phyloP scores from a whole-genome alignment of 352 stramenopile genomes.

The Pythium vanterpoolii region DNA sequence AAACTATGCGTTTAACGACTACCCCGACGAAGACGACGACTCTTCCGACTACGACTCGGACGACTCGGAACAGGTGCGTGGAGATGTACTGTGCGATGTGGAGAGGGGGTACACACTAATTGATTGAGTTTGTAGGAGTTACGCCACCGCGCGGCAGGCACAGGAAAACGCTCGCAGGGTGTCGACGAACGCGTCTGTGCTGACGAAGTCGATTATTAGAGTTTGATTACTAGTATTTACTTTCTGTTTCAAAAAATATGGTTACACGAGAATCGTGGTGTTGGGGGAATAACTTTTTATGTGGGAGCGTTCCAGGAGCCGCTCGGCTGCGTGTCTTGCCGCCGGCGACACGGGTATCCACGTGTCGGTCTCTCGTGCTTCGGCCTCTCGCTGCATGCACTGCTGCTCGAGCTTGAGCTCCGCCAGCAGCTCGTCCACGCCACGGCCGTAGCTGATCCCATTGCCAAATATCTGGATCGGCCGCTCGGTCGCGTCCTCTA shows the following conservation, averaged over 20 bases:
- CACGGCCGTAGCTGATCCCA: conserved; percentile 63
- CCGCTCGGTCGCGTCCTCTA: conserved; percentile 35
- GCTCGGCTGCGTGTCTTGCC: not conserved
- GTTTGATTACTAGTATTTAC: conserved; percentile 13
- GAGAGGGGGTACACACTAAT: too few species aligned
- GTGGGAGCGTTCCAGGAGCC: not conserved
- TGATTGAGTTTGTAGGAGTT: conserved; percentile 5
- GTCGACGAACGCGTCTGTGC: conserved; percentile 3
- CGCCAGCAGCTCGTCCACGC: conserved; percentile 49
- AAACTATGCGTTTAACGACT: conserved; percentile 74
- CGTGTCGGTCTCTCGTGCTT: conserved; percentile 1
- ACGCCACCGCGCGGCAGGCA: conserved; percentile 9
- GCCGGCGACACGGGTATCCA: conserved; percentile 4
- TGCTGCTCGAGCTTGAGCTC: conserved; percentile 27
- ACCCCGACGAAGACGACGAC: conserved; percentile 75
- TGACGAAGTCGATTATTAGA: conserved; percentile 12
- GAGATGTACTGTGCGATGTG: too few species aligned
- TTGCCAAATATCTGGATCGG: conserved; percentile 47
- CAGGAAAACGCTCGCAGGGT: not conserved
- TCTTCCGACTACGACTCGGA: conserved; percentile 37
- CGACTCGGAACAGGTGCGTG: conserved; percentile 28
- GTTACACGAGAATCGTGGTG: conserved; percentile 5
- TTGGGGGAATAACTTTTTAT: not conserved
- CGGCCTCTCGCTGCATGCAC: not conserved
- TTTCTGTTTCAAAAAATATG: not conserved